phyloP scores from a whole-genome alignment of 768 basidiomycete species.

The Aureoboletus auriporus region DNA sequence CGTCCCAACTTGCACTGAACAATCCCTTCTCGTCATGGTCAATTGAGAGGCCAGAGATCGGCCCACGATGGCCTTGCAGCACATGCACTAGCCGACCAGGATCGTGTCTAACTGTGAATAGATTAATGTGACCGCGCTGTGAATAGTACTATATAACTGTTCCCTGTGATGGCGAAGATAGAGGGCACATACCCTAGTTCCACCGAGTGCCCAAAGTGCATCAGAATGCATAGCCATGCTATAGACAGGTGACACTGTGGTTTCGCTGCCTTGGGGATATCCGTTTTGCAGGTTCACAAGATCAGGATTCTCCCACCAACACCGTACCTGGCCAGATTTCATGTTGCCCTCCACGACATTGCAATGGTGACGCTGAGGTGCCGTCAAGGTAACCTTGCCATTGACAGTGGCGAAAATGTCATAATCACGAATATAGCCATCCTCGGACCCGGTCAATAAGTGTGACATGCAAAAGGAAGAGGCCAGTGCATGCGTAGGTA shows the following conservation, averaged over 20 bases:
- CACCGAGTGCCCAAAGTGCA: conserved; percentile 88
- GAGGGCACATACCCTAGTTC: conserved; percentile 64
- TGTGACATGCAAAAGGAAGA: conserved; percentile 84
- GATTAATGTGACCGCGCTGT: conserved; percentile 86
- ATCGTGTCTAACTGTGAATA: conserved; percentile 90
- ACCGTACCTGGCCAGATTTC: conserved; percentile 82
- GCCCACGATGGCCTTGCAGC: conserved; percentile 63
- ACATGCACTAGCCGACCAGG: conserved; percentile 76
- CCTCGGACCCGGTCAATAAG: conserved; percentile 86
- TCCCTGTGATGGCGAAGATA: conserved; percentile 15
- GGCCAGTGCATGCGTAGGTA: conserved; percentile 84
- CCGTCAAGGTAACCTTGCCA: conserved; percentile 80
- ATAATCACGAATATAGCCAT: conserved; percentile 91
- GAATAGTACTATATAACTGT: conserved; percentile 14
- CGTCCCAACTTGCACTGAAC: conserved; percentile 94
- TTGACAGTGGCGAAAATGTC: conserved; percentile 89
- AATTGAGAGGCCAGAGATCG: conserved; percentile 82
- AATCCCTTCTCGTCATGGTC: conserved; percentile 80
- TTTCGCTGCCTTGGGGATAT: conserved; percentile 44
- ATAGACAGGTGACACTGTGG: conserved; percentile 69
- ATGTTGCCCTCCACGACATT: conserved; percentile 89
- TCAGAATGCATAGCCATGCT: conserved; percentile 91
- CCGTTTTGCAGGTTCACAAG: conserved; percentile 17
- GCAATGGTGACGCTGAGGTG: conserved; percentile 84
- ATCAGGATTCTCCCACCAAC: conserved; percentile 83